A percentile compares a stretch with the other conserved stretches of the same genome.
Conservation (phyloP, 164 flowering plant species). For the Malania oleifera region DNA sequence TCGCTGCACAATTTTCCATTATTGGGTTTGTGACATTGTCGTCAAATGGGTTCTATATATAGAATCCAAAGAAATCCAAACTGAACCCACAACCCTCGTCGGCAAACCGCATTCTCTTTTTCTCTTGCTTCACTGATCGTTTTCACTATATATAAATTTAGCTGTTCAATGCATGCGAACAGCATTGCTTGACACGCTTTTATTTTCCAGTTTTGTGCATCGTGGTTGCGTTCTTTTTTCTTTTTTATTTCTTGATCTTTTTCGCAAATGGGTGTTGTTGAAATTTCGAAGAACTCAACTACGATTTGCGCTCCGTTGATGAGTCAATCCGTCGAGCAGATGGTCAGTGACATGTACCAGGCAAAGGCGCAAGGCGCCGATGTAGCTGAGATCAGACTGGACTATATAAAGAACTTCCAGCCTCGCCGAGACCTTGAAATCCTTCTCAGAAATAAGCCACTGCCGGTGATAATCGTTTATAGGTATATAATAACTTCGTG, state of each 20-base stretch:
- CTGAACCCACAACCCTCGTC: too few relatives aligned
- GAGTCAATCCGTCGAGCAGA: conserved; percentile 40
- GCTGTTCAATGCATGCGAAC: too few relatives aligned
- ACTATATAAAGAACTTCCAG: conserved; percentile 26
- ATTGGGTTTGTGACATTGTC: too few relatives aligned
- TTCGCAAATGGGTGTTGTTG: conserved; percentile 18
- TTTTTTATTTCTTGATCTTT: background rate
- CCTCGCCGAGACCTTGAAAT: conserved; percentile 35
- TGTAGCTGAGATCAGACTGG: conserved; percentile 55
- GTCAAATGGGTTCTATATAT: too few relatives aligned
- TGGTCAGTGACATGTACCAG: conserved; percentile 37
- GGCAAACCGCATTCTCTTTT: too few relatives aligned
- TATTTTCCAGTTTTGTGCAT: background rate
- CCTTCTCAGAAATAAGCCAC: conserved; percentile 27
- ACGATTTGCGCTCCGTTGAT: conserved; percentile 49
- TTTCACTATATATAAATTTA: too few relatives aligned
- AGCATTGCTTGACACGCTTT: background rate
- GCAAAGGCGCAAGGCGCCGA: conserved; percentile 59
- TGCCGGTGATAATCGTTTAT: conserved; percentile 33
- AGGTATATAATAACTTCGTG: conserved; percentile 20
- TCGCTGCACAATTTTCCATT: too few relatives aligned
- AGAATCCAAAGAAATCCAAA: too few relatives aligned
- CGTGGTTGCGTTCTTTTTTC: background rate
- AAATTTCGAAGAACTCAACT: conserved; percentile 20
- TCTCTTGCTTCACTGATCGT: too few relatives aligned